These are phyloP conservation scores for Albifimbria verrucaria DNA, from an alignment of 2,329 filamentous ascomycete species.

Conservation along the genomic window DNA sequence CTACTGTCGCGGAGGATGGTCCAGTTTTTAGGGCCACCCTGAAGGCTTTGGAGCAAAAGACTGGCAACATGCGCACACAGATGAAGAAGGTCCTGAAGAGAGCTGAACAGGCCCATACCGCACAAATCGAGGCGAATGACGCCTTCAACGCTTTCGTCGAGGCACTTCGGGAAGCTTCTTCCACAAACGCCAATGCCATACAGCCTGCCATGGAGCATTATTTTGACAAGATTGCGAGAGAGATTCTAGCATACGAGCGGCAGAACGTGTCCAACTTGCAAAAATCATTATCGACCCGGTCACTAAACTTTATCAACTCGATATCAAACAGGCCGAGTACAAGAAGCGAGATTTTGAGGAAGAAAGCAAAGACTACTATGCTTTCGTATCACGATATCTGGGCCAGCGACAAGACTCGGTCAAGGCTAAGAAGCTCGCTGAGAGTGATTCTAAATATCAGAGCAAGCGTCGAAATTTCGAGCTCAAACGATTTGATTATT, in stretches of 20 bases:
- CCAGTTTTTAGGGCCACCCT: slow-evolving; percentile 95
- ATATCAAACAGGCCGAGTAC: slow-evolving; percentile 95
- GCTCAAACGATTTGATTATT: slow-evolving; percentile 97
- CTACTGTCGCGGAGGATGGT: slow-evolving; percentile 82
- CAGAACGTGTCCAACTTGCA: slow-evolving; percentile 82
- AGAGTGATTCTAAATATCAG: slow-evolving; percentile 96
- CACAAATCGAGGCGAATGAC: slow-evolving; percentile 82
- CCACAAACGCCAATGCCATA: slow-evolving; percentile 93
- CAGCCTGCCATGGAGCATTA: slow-evolving; percentile 96
- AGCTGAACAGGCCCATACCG: slow-evolving; percentile 81
- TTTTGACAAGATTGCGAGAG: slow-evolving; percentile 91
- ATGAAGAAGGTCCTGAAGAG: slow-evolving; percentile 96
- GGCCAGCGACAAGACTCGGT: slow-evolving; percentile 92
- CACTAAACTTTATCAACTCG: slow-evolving; percentile 84
- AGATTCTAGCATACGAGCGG: slow-evolving; percentile 84
- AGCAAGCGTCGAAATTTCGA: slow-evolving; percentile 92
- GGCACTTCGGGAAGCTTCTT: slow-evolving; percentile 80
- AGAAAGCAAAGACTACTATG: slow-evolving; percentile 97
- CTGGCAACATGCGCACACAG: slow-evolving; percentile 84
- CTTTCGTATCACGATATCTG: slow-evolving; percentile 92
- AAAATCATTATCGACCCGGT: slow-evolving; percentile 92
- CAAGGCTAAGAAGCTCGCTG: slow-evolving; percentile 93
- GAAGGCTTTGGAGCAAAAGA: slow-evolving; percentile 95
- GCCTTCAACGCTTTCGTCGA: slow-evolving; percentile 80
- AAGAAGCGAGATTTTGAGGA: slow-evolving; percentile 99